A percentile compares a stretch with the other conserved stretches of the same genome.
Conservation (phyloP, 768 basidiomycete species). For the Tephrocybe rancida region DNA sequence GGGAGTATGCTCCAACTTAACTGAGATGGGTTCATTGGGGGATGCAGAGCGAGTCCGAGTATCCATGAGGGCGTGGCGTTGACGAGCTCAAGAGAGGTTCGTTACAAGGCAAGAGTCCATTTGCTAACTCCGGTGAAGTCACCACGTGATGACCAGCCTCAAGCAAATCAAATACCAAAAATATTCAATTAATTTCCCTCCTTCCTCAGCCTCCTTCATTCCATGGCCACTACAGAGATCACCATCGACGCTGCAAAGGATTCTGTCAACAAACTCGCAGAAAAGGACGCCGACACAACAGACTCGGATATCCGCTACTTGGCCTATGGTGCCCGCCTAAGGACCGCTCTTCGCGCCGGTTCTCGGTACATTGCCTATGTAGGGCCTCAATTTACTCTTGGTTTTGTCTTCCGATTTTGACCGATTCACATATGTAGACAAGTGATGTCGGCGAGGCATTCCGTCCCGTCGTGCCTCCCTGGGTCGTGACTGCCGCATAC, state of each 20-base stretch:
- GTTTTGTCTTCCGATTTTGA: conserved; percentile 21
- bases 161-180: not conserved
- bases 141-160: conserved; percentile 17
- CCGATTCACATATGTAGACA: conserved; percentile 43
- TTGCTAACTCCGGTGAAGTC: conserved; percentile 13
- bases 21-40: conserved; percentile 28
- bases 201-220: conserved; percentile 1
- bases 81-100: conserved; percentile 19
- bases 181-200: conserved; percentile 5
- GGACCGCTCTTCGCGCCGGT: conserved; percentile 72
- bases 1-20: conserved; percentile 32
- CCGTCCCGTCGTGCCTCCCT: conserved; percentile 74
- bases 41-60: conserved; percentile 44
- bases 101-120: conserved; percentile 16
- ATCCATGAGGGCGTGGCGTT: conserved; percentile 36
- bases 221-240: conserved; percentile 36
- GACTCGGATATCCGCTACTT: conserved; percentile 73
- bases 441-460: conserved; percentile 87
- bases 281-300: conserved; percentile 63
- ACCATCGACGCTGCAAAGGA: conserved; percentile 44
- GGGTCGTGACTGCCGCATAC: conserved; percentile 75
- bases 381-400: conserved; percentile 24
- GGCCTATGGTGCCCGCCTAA: conserved; percentile 77
- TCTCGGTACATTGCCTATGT: conserved; percentile 81
- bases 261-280: conserved; percentile 59